Conservation (phyloP, 2,329 filamentous ascomycete species). For the Alternaria viburni region DNA sequence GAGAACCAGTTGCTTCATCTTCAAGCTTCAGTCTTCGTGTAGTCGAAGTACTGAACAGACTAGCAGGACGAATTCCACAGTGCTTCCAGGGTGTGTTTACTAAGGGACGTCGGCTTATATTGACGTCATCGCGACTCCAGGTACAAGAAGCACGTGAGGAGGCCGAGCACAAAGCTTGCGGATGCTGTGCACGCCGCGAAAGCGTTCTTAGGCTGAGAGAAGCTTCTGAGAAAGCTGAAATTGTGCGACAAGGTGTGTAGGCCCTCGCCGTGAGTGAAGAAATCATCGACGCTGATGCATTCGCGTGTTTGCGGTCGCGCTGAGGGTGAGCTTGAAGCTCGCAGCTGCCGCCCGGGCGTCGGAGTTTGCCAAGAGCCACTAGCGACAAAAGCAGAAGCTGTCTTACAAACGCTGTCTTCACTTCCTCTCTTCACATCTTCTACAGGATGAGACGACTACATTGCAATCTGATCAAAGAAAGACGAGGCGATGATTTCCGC, state of each 20-base stretch:
- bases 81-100: constrained; percentile 1
- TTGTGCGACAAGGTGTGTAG: constrained; percentile 16
- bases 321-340: constrained; percentile 11
- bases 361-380: constrained; percentile 17
- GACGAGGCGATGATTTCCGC: background rate
- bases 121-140: constrained; percentile 20
- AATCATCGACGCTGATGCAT: constrained; percentile 13
- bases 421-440: background rate
- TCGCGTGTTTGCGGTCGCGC: constrained; percentile 11
- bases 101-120: constrained; percentile 1
- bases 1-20: constrained; percentile 11
- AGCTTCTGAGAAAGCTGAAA: constrained; percentile 11
- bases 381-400: constrained; percentile 9
- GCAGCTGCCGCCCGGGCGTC: constrained; percentile 4
- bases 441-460: background rate
- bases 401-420: background rate
- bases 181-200: constrained; percentile 16
- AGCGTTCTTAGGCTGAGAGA: constrained; percentile 10
- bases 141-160: constrained; percentile 43
- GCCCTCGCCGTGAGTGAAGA: constrained; percentile 24
- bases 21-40: constrained; percentile 12
- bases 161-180: constrained; percentile 23
- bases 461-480: background rate
- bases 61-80: constrained; percentile 1
- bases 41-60: constrained; percentile 29